Evolutionary conservation across 1,284 basidiomycete genomes (phyloP), one percentile per base, ranked within the genome.

Genomic region (Megacollybia platyphylla): DNA sequence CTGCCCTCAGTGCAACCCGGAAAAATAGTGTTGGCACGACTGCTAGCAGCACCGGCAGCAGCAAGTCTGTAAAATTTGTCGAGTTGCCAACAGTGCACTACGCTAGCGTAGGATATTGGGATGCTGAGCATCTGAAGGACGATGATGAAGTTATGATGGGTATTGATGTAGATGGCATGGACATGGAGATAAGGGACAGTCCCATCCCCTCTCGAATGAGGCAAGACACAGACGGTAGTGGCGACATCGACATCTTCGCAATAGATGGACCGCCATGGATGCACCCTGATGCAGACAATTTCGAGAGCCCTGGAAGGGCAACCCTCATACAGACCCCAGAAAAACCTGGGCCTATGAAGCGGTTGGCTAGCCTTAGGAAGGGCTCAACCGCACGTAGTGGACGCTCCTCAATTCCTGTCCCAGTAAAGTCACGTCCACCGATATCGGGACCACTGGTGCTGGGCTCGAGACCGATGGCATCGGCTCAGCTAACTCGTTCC

Each of bases 41-140:
- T 17, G 38, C 47, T 15, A 49, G 51, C 34, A 56, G 59, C 5
- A 58, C 55, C 49, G 31, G 31, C 15, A 34, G 11, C 31, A 15
- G 31, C 15, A 73, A 73, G 51, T 68, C 65, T 34, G 70, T 73
- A 41, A 71, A 68, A 40, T 73, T 73, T 42, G 68, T 64, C 17
- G 68, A 70, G 32, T 59, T 60, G 42, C 68, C 69, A 13, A 67
- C 61, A 4, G 61, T 71, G 13, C 65, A 69, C 51, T 71, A 70
- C 46, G 57, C 60, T 26, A 57, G 52, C 36, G 51, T 51, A 32
- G 57, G 50, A 10, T 55, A 39, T 20, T 40, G 66, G 61, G 65
- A 65, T 45, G 44, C 62, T 44, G 58, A 57, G 37, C 49, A 54
- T 30, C 44, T 53, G 8, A 51, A 51, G 11, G 32, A 39, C 3